phyloP scores from a whole-genome alignment of 1,284 basidiomycete species.

The Lentinula novae-zelandiae region DNA sequence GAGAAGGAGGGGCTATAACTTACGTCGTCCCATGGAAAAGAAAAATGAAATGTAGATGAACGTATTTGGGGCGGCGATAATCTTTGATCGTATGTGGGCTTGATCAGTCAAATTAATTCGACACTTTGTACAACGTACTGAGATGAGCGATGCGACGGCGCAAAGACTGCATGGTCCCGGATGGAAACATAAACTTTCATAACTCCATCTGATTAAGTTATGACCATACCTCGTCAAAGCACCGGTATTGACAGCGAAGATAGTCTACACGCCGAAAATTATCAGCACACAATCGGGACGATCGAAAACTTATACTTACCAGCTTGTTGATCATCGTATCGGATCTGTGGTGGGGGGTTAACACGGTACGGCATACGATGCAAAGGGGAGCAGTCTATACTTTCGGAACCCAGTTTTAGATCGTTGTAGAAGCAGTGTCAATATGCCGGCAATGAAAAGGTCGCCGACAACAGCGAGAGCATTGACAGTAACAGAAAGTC shows the following conservation, averaged over 20 bases:
- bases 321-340: conserved; percentile 44
- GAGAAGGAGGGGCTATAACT: conserved; percentile 14
- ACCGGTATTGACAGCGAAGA: conserved; percentile 49
- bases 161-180: conserved; percentile 19
- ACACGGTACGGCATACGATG: neutral
- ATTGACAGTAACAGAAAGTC: conserved; percentile 42
- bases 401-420: conserved; percentile 40
- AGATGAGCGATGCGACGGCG: conserved; percentile 41
- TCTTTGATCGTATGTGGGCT: conserved; percentile 21
- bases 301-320: conserved; percentile 22
- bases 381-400: conserved; percentile 21
- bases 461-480: conserved; percentile 38
- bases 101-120: neutral
- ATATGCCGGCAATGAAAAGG: conserved; percentile 36
- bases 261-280: conserved; percentile 29
- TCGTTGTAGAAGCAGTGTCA: conserved; percentile 37
- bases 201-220: neutral
- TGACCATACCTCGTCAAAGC: conserved; percentile 26
- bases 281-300: neutral
- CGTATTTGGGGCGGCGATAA: conserved; percentile 32
- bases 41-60: conserved; percentile 48
- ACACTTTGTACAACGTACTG: conserved; percentile 22
- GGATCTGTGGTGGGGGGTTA: conserved; percentile 27
- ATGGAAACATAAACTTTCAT: neutral
- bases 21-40: conserved; percentile 45